Base-by-base conservation (phyloP, 306 rosid genomes). In the Citrullus colocynthis region DNA sequence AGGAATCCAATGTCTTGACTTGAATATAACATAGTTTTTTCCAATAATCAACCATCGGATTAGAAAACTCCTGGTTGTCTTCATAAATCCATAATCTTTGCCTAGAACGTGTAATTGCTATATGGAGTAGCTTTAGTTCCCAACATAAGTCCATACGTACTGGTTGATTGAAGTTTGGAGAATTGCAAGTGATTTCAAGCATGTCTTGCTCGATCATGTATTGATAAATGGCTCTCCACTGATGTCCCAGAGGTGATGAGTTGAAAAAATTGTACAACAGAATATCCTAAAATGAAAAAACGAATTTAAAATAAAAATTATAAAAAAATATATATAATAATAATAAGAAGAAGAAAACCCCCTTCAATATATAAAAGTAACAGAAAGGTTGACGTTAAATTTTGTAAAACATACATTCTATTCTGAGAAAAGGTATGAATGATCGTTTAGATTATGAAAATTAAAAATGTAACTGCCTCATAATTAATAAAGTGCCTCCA, bases 31-130 rank as follows among this genome's bases (percentile, higher is more conserved):
- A 24, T 48, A 84, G 80, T 74, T 81, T 88, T 64, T 78, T 85
- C 97, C 97, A 91, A 79, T 86, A 91, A 74, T 89, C 89, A 85
- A 86, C 86, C 82, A 91, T 84, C 2, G 97, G 97, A 77, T 21
- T 66, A 2, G 83, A 83, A 21, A 83, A 61, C 5, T 81, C 87
- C 21, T 81, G 84, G n/a, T 17, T 24, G 41, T 83, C 83, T 75
- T 91, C 95, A 71, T 82, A 87, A 45, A 91, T 84, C 95, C 97
- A 91, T 77, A 91, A 70, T 52, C 95, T 84, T 41, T 88, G 86
- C 78, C 88, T 90, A 20, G 95, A 81, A 20, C 93, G 88, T 8
- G 93, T 84, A 63, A 90, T 77, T 54, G 93, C 90, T 20, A 90
- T 89, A 77, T 90, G 90, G 10, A 91, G 78, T 30, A 85, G 89